Percentiles rank a stretch among this genome's conserved stretches.
Conservation (phyloP, 2,329 filamentous ascomycete species). For the Bretziella fagacearum region DNA sequence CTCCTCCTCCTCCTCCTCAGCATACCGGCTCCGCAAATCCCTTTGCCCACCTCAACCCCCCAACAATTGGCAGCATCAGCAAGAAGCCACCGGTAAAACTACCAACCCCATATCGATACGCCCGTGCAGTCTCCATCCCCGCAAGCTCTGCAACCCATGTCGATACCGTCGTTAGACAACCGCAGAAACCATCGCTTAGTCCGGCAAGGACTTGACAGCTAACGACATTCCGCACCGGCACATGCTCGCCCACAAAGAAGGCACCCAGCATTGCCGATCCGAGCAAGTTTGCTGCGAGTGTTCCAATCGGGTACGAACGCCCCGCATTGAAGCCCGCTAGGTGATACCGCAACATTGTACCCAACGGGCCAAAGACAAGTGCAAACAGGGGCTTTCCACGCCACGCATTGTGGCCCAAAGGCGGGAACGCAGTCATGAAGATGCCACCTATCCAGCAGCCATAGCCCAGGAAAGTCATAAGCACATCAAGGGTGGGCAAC, state of each 20-base stretch:
- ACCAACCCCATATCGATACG: constrained; percentile 49
- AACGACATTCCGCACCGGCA: constrained; percentile 33
- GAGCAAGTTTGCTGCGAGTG: constrained; percentile 63
- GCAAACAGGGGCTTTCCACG: constrained; percentile 60
- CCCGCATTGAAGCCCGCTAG: constrained; percentile 54
- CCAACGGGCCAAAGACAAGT: constrained; percentile 65
- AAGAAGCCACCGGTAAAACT: constrained; percentile 44
- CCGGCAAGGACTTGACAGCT: constrained; percentile 54
- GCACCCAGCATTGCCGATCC: constrained; percentile 61
- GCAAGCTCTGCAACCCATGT: constrained; percentile 49
- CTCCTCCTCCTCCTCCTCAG: constrained; percentile 12
- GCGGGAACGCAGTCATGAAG: constrained; percentile 54
- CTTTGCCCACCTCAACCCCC: constrained; percentile 52
- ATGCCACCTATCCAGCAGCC: constrained; percentile 66
- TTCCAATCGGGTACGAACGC: constrained; percentile 64
- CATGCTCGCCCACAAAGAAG: constrained; percentile 63
- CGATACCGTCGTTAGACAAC: constrained; percentile 48
- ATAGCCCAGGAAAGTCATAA: constrained; percentile 46
- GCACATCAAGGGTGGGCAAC: constrained; percentile 40
- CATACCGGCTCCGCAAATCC: constrained; percentile 33
- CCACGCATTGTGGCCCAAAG: constrained; percentile 45
- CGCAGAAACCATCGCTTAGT: constrained; percentile 51
- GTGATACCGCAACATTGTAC: constrained; percentile 62
- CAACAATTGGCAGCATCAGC: constrained; percentile 54
- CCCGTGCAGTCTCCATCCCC: constrained; percentile 31